Evolutionary conservation across 306 rosid genomes (phyloP).

Genomic region (Castanea sativa): DNA sequence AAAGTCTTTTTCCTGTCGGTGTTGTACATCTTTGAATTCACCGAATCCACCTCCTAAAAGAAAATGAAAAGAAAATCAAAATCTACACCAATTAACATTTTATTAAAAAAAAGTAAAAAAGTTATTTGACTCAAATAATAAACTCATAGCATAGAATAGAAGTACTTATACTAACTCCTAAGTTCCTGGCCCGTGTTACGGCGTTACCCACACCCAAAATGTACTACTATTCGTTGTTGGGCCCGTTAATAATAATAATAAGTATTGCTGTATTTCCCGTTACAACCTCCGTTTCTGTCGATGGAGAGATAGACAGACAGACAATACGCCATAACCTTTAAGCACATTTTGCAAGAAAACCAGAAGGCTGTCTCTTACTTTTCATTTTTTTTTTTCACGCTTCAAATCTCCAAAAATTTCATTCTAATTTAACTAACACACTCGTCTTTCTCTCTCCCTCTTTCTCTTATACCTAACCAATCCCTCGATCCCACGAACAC

Average conservation of each 20-base stretch:
- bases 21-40: too few relatives aligned
- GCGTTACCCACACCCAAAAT: too few relatives aligned
- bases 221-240: too few relatives aligned
- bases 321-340: background rate
- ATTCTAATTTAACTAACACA: background rate
- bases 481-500: background rate
- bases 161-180: too few relatives aligned
- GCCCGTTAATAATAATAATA: background rate
- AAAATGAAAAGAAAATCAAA: too few relatives aligned
- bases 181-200: too few relatives aligned
- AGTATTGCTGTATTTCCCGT: background rate
- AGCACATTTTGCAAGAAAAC: background rate
- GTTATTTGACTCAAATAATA: too few relatives aligned
- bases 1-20: too few relatives aligned
- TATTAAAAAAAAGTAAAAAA: too few relatives aligned
- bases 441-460: background rate
- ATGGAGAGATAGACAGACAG: background rate
- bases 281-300: background rate
- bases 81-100: too few relatives aligned
- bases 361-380: background rate
- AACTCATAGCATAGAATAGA: too few relatives aligned
- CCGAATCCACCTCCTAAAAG: too few relatives aligned
- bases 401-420: background rate
- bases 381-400: background rate
- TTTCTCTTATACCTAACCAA: background rate